Evolutionary conservation across 2,329 filamentous ascomycete genomes (phyloP), one percentile per base, ranked within the genome.

Genomic region (Fusarium sp.): DNA sequence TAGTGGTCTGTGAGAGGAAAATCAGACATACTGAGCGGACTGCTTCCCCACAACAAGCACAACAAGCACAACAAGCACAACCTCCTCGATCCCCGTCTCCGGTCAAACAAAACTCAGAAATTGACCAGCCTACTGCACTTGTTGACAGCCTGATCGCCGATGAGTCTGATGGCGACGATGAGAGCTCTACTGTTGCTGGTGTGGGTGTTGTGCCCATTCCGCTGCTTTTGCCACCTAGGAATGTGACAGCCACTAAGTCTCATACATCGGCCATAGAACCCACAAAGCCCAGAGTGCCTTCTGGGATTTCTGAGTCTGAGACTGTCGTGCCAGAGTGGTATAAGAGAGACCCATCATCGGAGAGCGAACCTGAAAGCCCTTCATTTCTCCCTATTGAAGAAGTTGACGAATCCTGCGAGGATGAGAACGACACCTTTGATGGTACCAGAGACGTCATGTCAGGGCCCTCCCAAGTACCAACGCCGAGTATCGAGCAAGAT

Each of bases 1-100:
- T 90, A 41, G 89, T 91, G 46, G 85, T 90, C 46, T 94, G 92
- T 31, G 93, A 96, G 74, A 85, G 85, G 61, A 90, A 87, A 71
- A 85, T 94, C n/a, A 83, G 90, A 48, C 88, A 92, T 69, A 85
- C 88, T 21, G 88, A 94, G 69, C 85, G 81, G 80, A 76, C 77
- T 7, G 70, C 51, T 18, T 41, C 58, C 6, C 48, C 60, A 23
- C 58, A 57, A 29, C 27, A 55, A 29, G 33, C 53, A 36, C 63
- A 66, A 18, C 47, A n/a, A n/a, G n/a, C 60, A 23, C 58, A 57
- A 29, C 27, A 55, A 29, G 33, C 53, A 36, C 63, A 66, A 18
- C 47, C 66, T 33, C 53, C 64, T 50, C 67, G 66, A 18, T 73
- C 72, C 2, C 71, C 73, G 9, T 71, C 67, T 1, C 71, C 73